Evolutionary conservation across 2,329 filamentous ascomycete species (phyloP).

Genomic region (Cladosporium phlei): DNA sequence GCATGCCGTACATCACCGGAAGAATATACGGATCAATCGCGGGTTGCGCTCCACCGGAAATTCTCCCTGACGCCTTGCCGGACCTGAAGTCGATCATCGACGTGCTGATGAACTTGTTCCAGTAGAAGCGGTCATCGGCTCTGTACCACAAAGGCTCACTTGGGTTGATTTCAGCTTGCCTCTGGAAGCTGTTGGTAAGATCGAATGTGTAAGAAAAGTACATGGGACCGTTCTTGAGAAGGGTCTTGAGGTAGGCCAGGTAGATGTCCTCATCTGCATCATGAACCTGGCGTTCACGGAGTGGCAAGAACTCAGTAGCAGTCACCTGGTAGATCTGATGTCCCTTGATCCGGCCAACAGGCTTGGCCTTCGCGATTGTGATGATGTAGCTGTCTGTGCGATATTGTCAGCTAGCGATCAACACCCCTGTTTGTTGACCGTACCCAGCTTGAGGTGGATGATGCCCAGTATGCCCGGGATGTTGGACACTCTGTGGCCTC

Average conservation of each 20-base stretch:
- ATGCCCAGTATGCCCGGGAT: conserved; percentile 93
- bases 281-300: conserved; percentile 85
- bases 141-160: conserved; percentile 79
- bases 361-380: conserved; percentile 88
- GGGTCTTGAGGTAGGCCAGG: conserved; percentile 71
- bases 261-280: conserved; percentile 95
- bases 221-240: conserved; percentile 81
- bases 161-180: conserved; percentile 72
- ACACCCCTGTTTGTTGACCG: conserved; percentile 20
- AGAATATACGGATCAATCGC: conserved; percentile 87
- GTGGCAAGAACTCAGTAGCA: conserved; percentile 84
- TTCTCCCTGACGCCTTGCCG: conserved; percentile 52
- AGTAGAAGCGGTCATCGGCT: conserved; percentile 96
- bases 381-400: conserved; percentile 88
- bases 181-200: conserved; percentile 93
- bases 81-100: conserved; percentile 86
- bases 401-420: conserved; percentile 7
- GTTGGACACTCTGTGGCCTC: conserved; percentile 82
- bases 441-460: conserved; percentile 88
- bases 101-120: conserved; percentile 89
- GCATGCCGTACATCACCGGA: conserved; percentile 92
- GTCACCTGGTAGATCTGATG: conserved; percentile 94
- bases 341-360: conserved; percentile 85
- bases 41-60: conserved; percentile 65
- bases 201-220: conserved; percentile 98